phyloP scores from a whole-genome alignment of 805 yeast genomes.

The Ogataea paradorogensis region DNA sequence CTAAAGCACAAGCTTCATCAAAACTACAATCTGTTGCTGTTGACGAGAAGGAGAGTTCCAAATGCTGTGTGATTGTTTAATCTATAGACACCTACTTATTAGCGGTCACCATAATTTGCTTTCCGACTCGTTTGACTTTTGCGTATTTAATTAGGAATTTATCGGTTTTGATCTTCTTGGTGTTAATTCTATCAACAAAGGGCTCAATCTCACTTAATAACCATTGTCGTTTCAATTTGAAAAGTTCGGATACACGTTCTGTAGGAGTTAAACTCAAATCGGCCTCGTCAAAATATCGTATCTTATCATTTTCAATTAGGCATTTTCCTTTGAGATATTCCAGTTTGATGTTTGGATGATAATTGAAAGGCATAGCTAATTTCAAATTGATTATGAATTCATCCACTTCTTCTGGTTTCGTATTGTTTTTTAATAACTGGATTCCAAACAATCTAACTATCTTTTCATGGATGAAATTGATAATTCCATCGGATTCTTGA shows the following conservation, averaged over 20 bases:
- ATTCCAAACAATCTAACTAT: slow-evolving; percentile 22
- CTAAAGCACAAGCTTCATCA: too few species aligned
- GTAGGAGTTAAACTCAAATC: slow-evolving; percentile 48
- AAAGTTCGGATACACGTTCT: slow-evolving; percentile 49
- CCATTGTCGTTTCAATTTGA: slow-evolving; percentile 59
- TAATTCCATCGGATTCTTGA: slow-evolving; percentile 15
- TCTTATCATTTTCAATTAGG: slow-evolving; percentile 36
- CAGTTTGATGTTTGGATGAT: slow-evolving; percentile 48
- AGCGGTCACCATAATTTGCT: slow-evolving; percentile 25
- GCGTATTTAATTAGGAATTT: slow-evolving; percentile 63
- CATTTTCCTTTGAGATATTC: slow-evolving; percentile 32
- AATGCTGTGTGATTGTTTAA: slow-evolving; percentile 14
- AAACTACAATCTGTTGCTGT: background rate
- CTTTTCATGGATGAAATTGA: slow-evolving; percentile 14
- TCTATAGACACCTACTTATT: slow-evolving; percentile 10
- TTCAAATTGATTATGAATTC: slow-evolving; percentile 67
- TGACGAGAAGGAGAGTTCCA: slow-evolving; percentile 7
- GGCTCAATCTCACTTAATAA: slow-evolving; percentile 59
- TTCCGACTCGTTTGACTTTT: slow-evolving; percentile 46
- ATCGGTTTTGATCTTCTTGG: slow-evolving; percentile 51
- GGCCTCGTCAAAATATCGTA: slow-evolving; percentile 52
- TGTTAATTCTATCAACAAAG: slow-evolving; percentile 57
- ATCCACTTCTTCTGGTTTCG: slow-evolving; percentile 26
- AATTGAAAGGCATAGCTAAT: slow-evolving; percentile 58
- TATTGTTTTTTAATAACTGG: slow-evolving; percentile 12